Evolutionary conservation across 768 basidiomycete genomes (phyloP), one percentile per base, ranked within the genome.

Genomic region (Rhizopogon sp.): DNA sequence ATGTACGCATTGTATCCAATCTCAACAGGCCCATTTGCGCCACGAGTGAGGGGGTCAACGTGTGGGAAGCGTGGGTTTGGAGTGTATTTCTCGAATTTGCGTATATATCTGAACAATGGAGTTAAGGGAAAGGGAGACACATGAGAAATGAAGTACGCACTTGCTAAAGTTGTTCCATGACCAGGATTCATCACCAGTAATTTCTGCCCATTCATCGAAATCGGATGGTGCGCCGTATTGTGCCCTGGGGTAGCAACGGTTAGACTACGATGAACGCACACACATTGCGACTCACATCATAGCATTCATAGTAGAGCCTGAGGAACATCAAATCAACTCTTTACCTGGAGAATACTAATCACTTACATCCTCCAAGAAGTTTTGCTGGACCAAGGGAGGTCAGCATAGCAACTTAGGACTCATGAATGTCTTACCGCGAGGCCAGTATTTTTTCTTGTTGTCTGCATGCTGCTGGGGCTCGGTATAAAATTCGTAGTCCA

Each of bases 351-450:
- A 5, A 29, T 25, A 25, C 25, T 25, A 16, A 37, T 22, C 10
- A 73, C 83, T 66, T 62, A 85, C 88, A 90, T 63, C 88, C 88
- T 22, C 88, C 88, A 6, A 90, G 76, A 63, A 90, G 72, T 62
- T 82, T 87, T 1, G 72, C 86, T 88, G 52, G 2, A 33, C 13
- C 42, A 43, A 25, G 37, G 13, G 40, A 22, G 11, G 40, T 43
- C 39, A 40, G 42, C 35, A 41, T 28, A 10, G 22, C 56, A 52
- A 35, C 14, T 47, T 42, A 14, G 28, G 5, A 3, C 11, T 33
- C 17, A 13, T 14, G 6, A 5, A 7, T 22, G 14, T 3, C 67
- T 9, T 61, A 85, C 87, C 87, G 72, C 88, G 72, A 0, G 87
- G 87, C 82, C 84, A 88, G 54, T 74, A 84, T 40, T 75, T 72